Conservation (phyloP, 2,329 filamentous ascomycete genomes). For the Tolypocladium tundrense region DNA sequence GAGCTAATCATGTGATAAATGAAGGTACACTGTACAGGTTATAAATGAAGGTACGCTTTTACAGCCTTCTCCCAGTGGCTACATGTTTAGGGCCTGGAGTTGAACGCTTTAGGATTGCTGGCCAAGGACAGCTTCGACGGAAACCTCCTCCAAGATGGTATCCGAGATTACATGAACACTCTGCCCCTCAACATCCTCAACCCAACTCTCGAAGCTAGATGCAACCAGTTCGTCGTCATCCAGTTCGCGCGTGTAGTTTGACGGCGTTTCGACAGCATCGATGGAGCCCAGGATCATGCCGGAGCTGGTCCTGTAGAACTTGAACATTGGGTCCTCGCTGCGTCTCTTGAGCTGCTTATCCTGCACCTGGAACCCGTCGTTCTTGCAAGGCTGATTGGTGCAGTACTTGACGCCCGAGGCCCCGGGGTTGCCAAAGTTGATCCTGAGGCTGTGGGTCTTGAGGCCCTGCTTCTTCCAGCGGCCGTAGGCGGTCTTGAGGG, state of each 20-base stretch:
- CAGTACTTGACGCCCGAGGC: conserved; percentile 7
- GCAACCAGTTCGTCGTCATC: conserved; percentile 4
- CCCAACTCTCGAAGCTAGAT: conserved; percentile 4
- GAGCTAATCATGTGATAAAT: not conserved
- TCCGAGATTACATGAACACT: conserved; percentile 6
- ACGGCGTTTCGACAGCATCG: conserved; percentile 1
- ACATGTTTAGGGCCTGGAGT: too few species aligned
- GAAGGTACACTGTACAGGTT: not conserved
- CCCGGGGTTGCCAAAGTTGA: conserved; percentile 10
- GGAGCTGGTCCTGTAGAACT: conserved; percentile 8
- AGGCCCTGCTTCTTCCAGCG: conserved; percentile 3
- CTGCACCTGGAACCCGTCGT: conserved; percentile 11
- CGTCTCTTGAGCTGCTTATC: conserved; percentile 5
- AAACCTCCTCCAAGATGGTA: conserved; percentile 6
- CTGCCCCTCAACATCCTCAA: conserved; percentile 2
- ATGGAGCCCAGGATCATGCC: conserved; percentile 8
- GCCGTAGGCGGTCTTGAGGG: conserved; percentile 1
- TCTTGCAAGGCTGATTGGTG: conserved; percentile 8
- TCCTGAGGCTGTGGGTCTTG: conserved; percentile 1
- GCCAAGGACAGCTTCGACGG: not conserved
- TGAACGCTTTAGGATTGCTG: not conserved
- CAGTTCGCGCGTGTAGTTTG: conserved; percentile 7
- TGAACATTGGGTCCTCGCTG: conserved; percentile 6
- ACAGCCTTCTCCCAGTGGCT: not conserved
- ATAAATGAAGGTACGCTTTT: not conserved